These are phyloP conservation scores for Lentinula novae-zelandiae DNA, from an alignment of 1,284 basidiomycete species.

Conservation along the genomic window DNA sequence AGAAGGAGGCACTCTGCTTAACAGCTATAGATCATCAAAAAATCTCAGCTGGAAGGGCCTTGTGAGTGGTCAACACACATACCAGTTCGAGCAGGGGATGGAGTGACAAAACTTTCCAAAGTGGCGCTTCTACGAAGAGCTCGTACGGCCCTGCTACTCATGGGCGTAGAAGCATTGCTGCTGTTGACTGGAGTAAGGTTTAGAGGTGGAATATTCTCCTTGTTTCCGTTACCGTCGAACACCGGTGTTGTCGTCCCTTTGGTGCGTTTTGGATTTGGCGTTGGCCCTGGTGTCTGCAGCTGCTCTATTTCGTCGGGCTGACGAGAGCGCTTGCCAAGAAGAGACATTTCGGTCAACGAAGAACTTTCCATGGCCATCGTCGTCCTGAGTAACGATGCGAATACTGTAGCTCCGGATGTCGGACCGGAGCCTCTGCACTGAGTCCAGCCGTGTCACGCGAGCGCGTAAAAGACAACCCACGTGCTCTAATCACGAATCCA, in stretches of 20 bases:
- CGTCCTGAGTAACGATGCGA: background rate
- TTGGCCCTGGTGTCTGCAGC: slow-evolving; percentile 57
- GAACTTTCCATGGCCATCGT: background rate
- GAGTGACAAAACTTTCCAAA: slow-evolving; percentile 30
- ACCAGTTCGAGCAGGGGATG: slow-evolving; percentile 32
- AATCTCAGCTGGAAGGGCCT: slow-evolving; percentile 6
- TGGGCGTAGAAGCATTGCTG: slow-evolving; percentile 28
- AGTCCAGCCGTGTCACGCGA: too few species aligned
- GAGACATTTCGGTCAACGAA: slow-evolving; percentile 37
- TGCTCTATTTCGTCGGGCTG: slow-evolving; percentile 32
- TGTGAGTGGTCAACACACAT: background rate
- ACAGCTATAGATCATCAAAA: background rate
- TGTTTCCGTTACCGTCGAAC: slow-evolving; percentile 60
- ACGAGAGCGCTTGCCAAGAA: slow-evolving; percentile 58
- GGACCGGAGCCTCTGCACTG: background rate
- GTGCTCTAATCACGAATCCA: background rate
- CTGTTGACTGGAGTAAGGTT: slow-evolving; percentile 26
- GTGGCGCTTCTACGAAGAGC: slow-evolving; percentile 47
- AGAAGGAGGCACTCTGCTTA: slow-evolving; percentile 36
- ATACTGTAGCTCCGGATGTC: background rate
- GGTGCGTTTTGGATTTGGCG: slow-evolving; percentile 60
- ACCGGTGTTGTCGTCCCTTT: slow-evolving; percentile 37
- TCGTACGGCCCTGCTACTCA: slow-evolving; percentile 35
- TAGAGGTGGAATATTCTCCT: slow-evolving; percentile 70
- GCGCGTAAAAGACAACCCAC: background rate